Percentiles rank a stretch among this genome's conserved stretches.
Conservation (phyloP, 352 stramenopile genomes). For the Hyaloperonospora arabidopsidis region DNA sequence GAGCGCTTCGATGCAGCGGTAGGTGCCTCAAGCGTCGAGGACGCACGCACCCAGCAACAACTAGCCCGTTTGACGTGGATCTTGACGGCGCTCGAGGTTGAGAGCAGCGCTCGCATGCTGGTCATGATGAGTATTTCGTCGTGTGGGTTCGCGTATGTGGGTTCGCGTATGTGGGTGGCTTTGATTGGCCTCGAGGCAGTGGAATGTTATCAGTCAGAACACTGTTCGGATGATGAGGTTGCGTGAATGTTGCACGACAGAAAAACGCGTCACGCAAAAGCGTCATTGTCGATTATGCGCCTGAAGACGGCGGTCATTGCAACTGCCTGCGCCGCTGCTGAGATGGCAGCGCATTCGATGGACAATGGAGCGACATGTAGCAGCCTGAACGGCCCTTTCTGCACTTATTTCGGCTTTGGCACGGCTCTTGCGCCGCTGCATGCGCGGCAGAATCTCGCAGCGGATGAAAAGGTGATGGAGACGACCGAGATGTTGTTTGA, state of each 20-base stretch:
- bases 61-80: conserved; percentile 26
- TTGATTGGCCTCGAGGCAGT: no score
- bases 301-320: conserved; percentile 1
- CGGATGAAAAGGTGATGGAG: conserved; percentile 30
- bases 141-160: conserved; percentile 15
- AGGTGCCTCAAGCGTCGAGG: conserved; percentile 31
- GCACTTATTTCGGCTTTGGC: conserved; percentile 17
- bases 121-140: conserved; percentile 28
- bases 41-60: conserved; percentile 38
- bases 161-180: no score
- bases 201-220: no score
- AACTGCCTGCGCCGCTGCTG: conserved; percentile 7
- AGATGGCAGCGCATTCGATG: not conserved
- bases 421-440: conserved; percentile 35
- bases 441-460: conserved; percentile 35
- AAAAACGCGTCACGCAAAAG: no score
- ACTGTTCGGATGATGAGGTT: no score
- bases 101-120: conserved; percentile 42
- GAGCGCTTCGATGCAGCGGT: conserved; percentile 31
- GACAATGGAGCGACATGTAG: conserved; percentile 29
- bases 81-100: conserved; percentile 25
- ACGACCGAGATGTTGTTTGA: no score
- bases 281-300: no score
- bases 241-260: no score
- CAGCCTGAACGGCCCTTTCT: conserved; percentile 68